Percentiles rank a stretch among this genome's conserved stretches.
These are phyloP conservation scores for Fusarium fracticaudum DNA, from an alignment of 2,329 filamentous ascomycete genomes.

Conservation along the genomic window DNA sequence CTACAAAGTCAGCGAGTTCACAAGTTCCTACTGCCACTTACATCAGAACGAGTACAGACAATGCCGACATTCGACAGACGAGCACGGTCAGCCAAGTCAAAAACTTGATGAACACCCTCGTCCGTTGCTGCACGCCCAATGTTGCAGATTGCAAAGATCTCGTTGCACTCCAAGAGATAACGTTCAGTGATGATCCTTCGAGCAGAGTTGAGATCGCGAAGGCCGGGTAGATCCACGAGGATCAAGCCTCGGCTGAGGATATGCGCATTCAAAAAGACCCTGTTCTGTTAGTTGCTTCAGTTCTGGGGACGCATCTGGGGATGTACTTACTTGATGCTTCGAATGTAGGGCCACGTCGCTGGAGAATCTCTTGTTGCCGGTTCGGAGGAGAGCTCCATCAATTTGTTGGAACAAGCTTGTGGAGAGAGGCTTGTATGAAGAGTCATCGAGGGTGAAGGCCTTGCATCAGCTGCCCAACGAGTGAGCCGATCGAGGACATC, in stretches of 20 bases:
- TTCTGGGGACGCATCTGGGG: no score
- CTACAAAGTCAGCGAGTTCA: slow-evolving; percentile 5
- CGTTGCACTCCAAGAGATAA: slow-evolving; percentile 56
- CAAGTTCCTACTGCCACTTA: slow-evolving; percentile 15
- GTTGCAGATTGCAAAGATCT: slow-evolving; percentile 57
- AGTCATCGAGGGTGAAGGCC: slow-evolving; percentile 1
- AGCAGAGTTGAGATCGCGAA: slow-evolving; percentile 58
- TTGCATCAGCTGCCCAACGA: slow-evolving; percentile 34
- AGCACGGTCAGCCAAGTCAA: slow-evolving; percentile 52
- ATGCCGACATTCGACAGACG: slow-evolving; percentile 54
- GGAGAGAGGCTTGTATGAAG: background rate
- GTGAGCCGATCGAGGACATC: slow-evolving; percentile 33
- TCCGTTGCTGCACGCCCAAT: slow-evolving; percentile 55
- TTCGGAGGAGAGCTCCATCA: slow-evolving; percentile 53
- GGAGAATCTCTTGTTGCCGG: slow-evolving; percentile 17
- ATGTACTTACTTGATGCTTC: slow-evolving; percentile 52
- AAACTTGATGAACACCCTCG: slow-evolving; percentile 51
- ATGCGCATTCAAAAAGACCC: slow-evolving; percentile 55
- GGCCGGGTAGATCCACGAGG: slow-evolving; percentile 57
- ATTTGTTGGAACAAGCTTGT: slow-evolving; percentile 46
- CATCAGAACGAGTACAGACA: slow-evolving; percentile 55
- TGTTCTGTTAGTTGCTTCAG: slow-evolving; percentile 36
- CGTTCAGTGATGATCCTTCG: slow-evolving; percentile 55
- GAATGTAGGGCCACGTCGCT: slow-evolving; percentile 56
- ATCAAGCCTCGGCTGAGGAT: slow-evolving; percentile 59